Evolutionary conservation across 306 rosid genomes (phyloP).

Genomic region (Prunus mume): DNA sequence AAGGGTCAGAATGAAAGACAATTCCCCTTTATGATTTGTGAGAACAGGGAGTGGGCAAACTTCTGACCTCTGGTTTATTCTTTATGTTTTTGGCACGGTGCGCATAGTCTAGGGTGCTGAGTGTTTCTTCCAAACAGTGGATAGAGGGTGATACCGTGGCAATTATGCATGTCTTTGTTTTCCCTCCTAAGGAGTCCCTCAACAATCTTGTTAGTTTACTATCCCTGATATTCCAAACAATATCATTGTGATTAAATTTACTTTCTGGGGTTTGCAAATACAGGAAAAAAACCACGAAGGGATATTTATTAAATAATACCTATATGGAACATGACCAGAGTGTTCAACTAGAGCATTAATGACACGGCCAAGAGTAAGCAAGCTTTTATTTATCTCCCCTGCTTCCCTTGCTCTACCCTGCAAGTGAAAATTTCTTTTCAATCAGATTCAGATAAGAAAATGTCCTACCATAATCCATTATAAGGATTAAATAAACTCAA

Average conservation of each 20-base stretch:
- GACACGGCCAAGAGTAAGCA: conserved; percentile 96
- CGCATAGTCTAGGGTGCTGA: conserved; percentile 95
- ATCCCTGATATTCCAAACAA: conserved; percentile 64
- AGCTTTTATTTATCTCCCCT: conserved; percentile 97
- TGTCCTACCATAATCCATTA: not conserved
- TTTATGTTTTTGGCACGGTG: conserved; percentile 99
- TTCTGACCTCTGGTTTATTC: conserved; percentile 96
- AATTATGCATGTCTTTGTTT: conserved; percentile 97
- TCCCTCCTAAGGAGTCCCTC: conserved; percentile 98
- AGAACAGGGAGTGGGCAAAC: conserved; percentile 16
- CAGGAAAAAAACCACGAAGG: not conserved
- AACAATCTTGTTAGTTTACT: conserved; percentile 91
- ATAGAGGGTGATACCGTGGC: conserved; percentile 98
- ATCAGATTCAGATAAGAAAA: conserved; percentile 20
- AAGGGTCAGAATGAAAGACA: conserved; percentile 7
- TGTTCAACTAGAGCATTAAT: conserved; percentile 98
- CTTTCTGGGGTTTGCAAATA: not conserved
- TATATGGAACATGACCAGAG: conserved; percentile 97
- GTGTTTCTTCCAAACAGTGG: conserved; percentile 98
- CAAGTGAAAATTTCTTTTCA: conserved; percentile 30
- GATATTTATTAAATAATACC: conserved; percentile 42
- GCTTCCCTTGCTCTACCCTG: conserved; percentile 99
- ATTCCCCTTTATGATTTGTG: not conserved
- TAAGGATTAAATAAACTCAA: not conserved
- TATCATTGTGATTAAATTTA: conserved; percentile 18